phyloP scores from a whole-genome alignment of 768 basidiomycete genomes.

The Collybia nuda region DNA sequence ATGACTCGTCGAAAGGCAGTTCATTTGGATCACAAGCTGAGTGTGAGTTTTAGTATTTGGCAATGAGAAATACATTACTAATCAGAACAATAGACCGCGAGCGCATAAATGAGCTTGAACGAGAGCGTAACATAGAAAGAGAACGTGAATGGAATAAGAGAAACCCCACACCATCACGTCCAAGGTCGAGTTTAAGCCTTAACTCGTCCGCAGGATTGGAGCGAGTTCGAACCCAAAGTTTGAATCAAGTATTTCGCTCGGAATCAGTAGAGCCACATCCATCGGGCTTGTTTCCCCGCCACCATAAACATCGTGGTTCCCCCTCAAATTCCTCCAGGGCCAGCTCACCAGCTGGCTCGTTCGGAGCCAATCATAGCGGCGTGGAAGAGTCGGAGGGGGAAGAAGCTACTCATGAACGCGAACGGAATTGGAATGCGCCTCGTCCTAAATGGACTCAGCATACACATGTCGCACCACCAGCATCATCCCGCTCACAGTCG shows the following conservation, averaged over 20 bases:
- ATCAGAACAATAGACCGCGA: constrained; percentile 40
- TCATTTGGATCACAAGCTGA: constrained; percentile 52
- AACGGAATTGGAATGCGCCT: constrained; percentile 74
- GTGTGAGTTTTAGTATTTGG: constrained; percentile 34
- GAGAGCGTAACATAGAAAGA: constrained; percentile 43
- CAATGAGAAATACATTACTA: neutral
- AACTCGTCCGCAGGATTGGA: constrained; percentile 28
- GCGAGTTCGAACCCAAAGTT: constrained; percentile 20
- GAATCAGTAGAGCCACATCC: constrained; percentile 34
- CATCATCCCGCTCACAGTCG: constrained; percentile 6
- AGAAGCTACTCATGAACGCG: constrained; percentile 39
- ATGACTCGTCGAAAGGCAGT: constrained; percentile 40
- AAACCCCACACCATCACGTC: constrained; percentile 31
- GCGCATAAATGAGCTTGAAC: constrained; percentile 36
- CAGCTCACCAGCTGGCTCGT: constrained; percentile 41
- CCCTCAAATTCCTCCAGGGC: constrained; percentile 30
- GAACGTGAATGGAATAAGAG: constrained; percentile 60
- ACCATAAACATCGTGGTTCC: constrained; percentile 31
- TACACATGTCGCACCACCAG: constrained; percentile 11
- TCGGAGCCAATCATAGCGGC: constrained; percentile 26
- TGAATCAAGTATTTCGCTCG: constrained; percentile 26
- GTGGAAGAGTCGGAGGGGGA: constrained; percentile 25
- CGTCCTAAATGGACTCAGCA: constrained; percentile 50
- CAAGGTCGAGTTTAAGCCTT: constrained; percentile 41
- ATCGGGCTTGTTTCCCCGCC: constrained; percentile 19